Evolutionary conservation across 140 eudicot genomes (phyloP), one percentile per base, ranked within the genome.

Genomic region (Cichorium intybus): DNA sequence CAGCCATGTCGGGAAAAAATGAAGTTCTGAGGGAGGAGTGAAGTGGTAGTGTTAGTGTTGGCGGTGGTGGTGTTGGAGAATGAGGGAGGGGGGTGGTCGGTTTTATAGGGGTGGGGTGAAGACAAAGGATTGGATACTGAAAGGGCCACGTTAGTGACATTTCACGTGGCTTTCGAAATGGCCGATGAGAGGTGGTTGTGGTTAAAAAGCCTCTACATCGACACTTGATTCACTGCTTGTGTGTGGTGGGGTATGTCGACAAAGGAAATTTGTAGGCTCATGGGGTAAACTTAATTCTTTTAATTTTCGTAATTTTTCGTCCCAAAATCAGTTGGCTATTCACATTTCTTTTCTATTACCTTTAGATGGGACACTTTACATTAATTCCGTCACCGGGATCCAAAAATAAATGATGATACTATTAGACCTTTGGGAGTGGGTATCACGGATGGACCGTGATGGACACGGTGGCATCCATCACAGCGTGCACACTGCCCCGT

Each of bases 91-190:
- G 8, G 43, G 15, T 62, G 16, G 61, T 5, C 31, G 73, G 51
- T 22, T 49, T 1, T 51, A 69, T 50, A 63, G 46, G 35, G 56
- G 35, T 8, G 27, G 9, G 16, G 17, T 28, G 39, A 46, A 21
- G 69, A 64, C 72, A 71, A 68, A 64, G 51, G 67, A 72, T 73
- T 82, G 89, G 93, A 72, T 79, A 78, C 34, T 78, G 68, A n/a
- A 11, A 27, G 67, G 56, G 79, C 92, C 92, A 87, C 95, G 95
- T 18, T 81, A 57, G 61, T 63, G 11, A 1, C 23, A 0, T 14
- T 76, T 73, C 68, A 73, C 68, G 79, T 73, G 79, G 79, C 73
- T 56, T 73, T 33, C 7, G 4, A 27, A 49, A 39, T 49, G 5
- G 63, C 79, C 79, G 56, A 0, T 49, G 20, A 34, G 10, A 16